phyloP scores from a whole-genome alignment of 768 basidiomycete genomes.

The Podaxis pistillaris region DNA sequence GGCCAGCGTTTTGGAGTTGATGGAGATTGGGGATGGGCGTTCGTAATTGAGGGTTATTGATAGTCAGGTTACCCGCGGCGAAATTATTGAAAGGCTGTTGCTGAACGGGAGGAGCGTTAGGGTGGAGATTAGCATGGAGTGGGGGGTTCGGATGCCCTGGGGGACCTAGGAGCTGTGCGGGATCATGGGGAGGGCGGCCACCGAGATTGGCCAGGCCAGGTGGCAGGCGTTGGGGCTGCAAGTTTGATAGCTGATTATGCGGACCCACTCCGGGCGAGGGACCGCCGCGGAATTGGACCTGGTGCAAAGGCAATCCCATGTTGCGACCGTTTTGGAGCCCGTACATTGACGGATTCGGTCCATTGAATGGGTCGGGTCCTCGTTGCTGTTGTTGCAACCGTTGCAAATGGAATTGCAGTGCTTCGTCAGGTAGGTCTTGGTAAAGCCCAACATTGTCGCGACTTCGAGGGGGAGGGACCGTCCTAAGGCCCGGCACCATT shows the following conservation, averaged over 20 bases:
- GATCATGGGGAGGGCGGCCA: slow-evolving; percentile 78
- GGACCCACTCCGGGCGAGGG: slow-evolving; percentile 58
- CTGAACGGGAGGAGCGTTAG: slow-evolving; percentile 34
- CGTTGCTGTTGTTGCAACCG: slow-evolving; percentile 52
- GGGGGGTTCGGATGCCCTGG: slow-evolving; percentile 42
- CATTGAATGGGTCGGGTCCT: slow-evolving; percentile 55
- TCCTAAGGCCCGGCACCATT: slow-evolving; percentile 81
- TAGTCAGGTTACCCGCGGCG: slow-evolving; percentile 42
- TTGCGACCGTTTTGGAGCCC: slow-evolving; percentile 56
- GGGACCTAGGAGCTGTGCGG: slow-evolving; percentile 60
- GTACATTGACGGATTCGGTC: slow-evolving; percentile 46
- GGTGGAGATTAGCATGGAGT: slow-evolving; percentile 45
- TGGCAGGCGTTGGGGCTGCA: slow-evolving; percentile 62
- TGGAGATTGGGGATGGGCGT: slow-evolving; percentile 45
- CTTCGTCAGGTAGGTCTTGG: slow-evolving; percentile 61
- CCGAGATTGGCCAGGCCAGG: slow-evolving; percentile 83
- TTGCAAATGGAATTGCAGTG: slow-evolving; percentile 58
- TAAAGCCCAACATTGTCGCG: slow-evolving; percentile 55
- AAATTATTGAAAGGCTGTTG: slow-evolving; percentile 55
- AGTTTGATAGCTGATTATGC: slow-evolving; percentile 42
- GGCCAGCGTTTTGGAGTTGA: slow-evolving; percentile 47
- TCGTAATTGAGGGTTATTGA: slow-evolving; percentile 50
- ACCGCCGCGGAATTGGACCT: slow-evolving; percentile 65
- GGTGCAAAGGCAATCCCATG: slow-evolving; percentile 54
- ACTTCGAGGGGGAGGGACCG: slow-evolving; percentile 58